Conservation (phyloP, 208 protist genomes). For the Angomonas deanei region DNA sequence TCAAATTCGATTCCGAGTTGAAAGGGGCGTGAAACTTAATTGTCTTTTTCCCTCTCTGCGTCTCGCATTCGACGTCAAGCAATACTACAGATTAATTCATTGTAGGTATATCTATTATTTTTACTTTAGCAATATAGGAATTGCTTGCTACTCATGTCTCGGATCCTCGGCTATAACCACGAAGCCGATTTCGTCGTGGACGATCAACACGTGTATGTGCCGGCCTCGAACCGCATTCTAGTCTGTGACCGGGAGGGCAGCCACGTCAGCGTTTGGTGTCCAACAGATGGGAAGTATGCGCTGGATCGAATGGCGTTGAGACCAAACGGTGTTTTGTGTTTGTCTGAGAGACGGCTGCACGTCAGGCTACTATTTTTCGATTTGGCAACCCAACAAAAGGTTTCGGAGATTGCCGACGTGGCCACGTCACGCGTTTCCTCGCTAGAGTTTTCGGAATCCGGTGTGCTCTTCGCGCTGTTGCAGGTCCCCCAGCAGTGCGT, state of each 20-base stretch:
- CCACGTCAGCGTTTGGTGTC: constrained; percentile 41
- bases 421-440: constrained; percentile 34
- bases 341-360: constrained; percentile 46
- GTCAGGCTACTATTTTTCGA: constrained; percentile 58
- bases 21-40: too few relatives aligned
- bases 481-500: constrained; percentile 29
- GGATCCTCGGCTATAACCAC: constrained; percentile 25
- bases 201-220: constrained; percentile 27
- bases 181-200: constrained; percentile 18
- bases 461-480: constrained; percentile 46
- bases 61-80: too few relatives aligned
- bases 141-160: too few relatives aligned
- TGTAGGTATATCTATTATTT: too few relatives aligned
- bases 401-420: constrained; percentile 41
- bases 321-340: constrained; percentile 27
- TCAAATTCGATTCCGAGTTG: too few relatives aligned
- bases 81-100: too few relatives aligned
- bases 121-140: background rate
- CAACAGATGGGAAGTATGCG: constrained; percentile 35
- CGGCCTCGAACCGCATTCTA: constrained; percentile 39
- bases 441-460: constrained; percentile 48
- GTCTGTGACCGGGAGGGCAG: constrained; percentile 9
- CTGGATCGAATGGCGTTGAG: constrained; percentile 43
- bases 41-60: too few relatives aligned
- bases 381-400: constrained; percentile 18